Base-by-base conservation (phyloP, 495 filamentous ascomycete species). In the Tuber melanosporum region DNA sequence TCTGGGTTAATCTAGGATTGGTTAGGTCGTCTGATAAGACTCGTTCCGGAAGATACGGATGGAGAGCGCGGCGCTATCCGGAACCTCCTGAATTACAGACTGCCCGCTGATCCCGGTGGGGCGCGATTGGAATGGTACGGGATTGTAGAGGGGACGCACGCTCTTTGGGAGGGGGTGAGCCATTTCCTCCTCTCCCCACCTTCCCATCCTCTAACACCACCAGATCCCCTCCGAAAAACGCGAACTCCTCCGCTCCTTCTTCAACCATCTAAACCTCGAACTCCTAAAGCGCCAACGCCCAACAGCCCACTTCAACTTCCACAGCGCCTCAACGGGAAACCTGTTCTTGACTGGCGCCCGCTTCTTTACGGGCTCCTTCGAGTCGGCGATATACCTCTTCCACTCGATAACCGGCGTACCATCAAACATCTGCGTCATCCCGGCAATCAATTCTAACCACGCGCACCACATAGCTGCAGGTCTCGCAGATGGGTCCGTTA, bases 371-470 rank as follows among this genome's bases (percentile, higher is more conserved):
- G 93, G 93, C 45, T 91, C 90, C 45, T 91, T 95, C 74, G 92
- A 94, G 81, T 91, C 90, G 62, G 92, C 91, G 52, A 93, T 96
- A 74, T 95, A 93, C 82, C 87, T 95, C 5, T 88, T 95, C 12
- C 90, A 91, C 57, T 91, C 90, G 78, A 94, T 98, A 82, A 94
- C 93, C 75, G 88, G 88, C 45, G 91, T 98, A 26, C 91, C 94
- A 0, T 85, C 88, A 8, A 88, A 91, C 74, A 89, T 96, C 57
- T 87, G 89, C 0, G 93, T 97, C 1, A 89, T 98, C 3, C 95
- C 95, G 0, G 93, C 93, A 36, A 93, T 98, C 82, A 95, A 97
- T 86, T 92, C 90, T 73, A 98, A 97, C 84, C 96, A 97, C 85
- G 91, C 93, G 4, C 92, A 96, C 81, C 95, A 98, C 84, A 98